Evolutionary conservation across 352 stramenopile genomes (phyloP), one percentile per base, ranked within the genome.

Genomic region (Pythium apleroticum): DNA sequence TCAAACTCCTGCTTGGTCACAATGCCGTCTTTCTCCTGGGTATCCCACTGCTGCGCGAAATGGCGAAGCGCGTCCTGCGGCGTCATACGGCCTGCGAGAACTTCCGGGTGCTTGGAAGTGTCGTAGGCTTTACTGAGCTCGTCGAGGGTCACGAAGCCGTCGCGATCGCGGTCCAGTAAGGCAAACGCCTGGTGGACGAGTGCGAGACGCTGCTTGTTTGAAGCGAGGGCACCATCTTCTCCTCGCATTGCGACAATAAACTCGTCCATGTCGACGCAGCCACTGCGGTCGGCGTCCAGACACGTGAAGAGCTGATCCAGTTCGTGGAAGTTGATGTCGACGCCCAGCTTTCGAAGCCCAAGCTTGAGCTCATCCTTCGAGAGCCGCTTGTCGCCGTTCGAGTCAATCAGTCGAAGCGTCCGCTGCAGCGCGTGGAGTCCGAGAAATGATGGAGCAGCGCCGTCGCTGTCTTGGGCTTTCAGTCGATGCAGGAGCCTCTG

Each of bases 171-270:
- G 57, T 97, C 89, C 17, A 96, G 71, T 7, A 77, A 41, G 7
- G 76, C 75, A 50, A 97, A 97, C 7, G 89, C 89, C 20, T 63
- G 48, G 41, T 84, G 73, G 14, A 97, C 76, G 14, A 96, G 53
- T 48, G 69, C 50, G 22, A 88, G 58, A 1, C 90, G 77, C 7
- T 71, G 52, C 14, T 53, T 30, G 27, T 66, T 66, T 0, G 48
- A 33, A 0, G 35, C 52, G n/a, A 70, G 19, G 11, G 64, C 61
- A 31, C 77, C 89, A 53, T 90, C 52, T 11, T 89, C 52, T 6
- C 77, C 80, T n/a, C 80, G 73, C 43, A 89, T 74, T 12, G 67
- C 74, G 2, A 78, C 53, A 4, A 97, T 57, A 50, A 97, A 93
- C 49, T 89, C 71, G 33, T 95, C 80, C 53, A 69, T 90, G 67